Percentiles rank a stretch among this genome's conserved stretches.
Conservation (phyloP, 441 rosid species). For the Erodium trifolium region DNA sequence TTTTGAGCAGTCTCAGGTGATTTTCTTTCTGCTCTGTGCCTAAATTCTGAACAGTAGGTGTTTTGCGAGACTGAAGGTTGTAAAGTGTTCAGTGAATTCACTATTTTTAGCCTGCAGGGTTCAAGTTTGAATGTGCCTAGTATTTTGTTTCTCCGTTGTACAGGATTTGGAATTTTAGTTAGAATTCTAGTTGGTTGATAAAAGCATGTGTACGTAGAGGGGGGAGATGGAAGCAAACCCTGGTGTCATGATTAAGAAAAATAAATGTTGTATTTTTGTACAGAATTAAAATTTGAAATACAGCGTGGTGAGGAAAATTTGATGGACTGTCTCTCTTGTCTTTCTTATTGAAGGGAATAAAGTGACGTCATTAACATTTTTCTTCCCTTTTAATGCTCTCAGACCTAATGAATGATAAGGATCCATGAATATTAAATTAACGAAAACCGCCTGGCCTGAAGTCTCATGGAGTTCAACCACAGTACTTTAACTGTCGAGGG, state of each 20-base stretch:
- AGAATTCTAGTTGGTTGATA: background rate
- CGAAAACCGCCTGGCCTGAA: constrained; percentile 1
- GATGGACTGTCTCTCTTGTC: background rate
- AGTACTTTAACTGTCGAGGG: background rate
- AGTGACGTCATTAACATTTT: background rate
- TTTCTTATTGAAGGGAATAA: background rate
- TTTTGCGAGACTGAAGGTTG: too few species aligned
- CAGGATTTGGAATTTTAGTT: background rate
- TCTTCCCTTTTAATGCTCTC: constrained; percentile 1
- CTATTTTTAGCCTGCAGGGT: background rate
- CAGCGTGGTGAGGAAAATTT: background rate
- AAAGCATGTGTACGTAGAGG: background rate
- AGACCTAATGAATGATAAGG: constrained; percentile 5
- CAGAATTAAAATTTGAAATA: constrained; percentile 1
- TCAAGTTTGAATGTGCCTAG: background rate
- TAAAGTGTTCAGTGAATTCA: background rate
- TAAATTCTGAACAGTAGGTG: background rate
- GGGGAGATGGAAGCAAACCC: background rate
- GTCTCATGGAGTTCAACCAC: constrained; percentile 2
- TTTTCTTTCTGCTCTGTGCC: background rate
- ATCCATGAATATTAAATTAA: constrained; percentile 2
- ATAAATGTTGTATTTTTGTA: background rate
- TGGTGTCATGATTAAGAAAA: background rate
- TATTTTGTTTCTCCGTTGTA: background rate
- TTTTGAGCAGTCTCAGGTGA: background rate